A percentile compares a stretch with the other conserved stretches of the same genome.
Conservation (phyloP, 129 eudicot species). For the Arctium minus region DNA sequence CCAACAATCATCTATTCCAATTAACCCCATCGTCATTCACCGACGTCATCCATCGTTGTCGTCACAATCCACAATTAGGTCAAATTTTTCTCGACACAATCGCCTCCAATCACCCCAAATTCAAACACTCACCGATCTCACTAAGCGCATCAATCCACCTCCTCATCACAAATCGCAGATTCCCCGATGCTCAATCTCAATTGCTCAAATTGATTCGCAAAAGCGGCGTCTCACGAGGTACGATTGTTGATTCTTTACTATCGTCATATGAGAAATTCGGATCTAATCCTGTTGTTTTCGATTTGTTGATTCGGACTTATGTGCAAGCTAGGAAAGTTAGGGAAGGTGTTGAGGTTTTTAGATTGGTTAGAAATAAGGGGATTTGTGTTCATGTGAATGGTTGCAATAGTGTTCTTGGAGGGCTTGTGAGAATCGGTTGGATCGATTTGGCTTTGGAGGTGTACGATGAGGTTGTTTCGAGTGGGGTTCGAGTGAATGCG, state of each 20-base stretch:
- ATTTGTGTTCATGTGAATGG: conserved; percentile 56
- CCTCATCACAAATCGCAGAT: conserved; percentile 37
- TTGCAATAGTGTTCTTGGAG: conserved; percentile 78
- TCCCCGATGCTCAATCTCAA: conserved; percentile 63
- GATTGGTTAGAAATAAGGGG: conserved; percentile 33
- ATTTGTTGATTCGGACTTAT: conserved; percentile 69
- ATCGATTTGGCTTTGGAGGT: conserved; percentile 69
- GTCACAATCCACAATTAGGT: conserved; percentile 43
- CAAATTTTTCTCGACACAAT: conserved; percentile 46
- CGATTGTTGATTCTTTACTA: conserved; percentile 55
- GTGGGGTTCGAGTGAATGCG: conserved; percentile 39
- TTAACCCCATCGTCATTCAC: conserved; percentile 44
- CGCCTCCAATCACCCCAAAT: conserved; percentile 41
- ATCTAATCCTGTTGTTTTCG: conserved; percentile 52
- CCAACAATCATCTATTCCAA: conserved; percentile 26
- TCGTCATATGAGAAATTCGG: conserved; percentile 29
- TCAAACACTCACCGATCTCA: conserved; percentile 50
- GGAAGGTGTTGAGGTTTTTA: conserved; percentile 66
- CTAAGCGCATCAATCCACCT: conserved; percentile 52
- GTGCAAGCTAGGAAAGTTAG: conserved; percentile 88
- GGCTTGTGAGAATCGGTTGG: conserved; percentile 85
- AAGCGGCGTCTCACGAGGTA: conserved; percentile 49
- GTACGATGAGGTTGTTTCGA: conserved; percentile 31
- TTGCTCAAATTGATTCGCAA: conserved; percentile 61
- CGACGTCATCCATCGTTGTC: conserved; percentile 44